These are phyloP conservation scores for Hymenoscyphus repandus DNA, from an alignment of 2,329 filamentous ascomycete species.

Conservation along the genomic window DNA sequence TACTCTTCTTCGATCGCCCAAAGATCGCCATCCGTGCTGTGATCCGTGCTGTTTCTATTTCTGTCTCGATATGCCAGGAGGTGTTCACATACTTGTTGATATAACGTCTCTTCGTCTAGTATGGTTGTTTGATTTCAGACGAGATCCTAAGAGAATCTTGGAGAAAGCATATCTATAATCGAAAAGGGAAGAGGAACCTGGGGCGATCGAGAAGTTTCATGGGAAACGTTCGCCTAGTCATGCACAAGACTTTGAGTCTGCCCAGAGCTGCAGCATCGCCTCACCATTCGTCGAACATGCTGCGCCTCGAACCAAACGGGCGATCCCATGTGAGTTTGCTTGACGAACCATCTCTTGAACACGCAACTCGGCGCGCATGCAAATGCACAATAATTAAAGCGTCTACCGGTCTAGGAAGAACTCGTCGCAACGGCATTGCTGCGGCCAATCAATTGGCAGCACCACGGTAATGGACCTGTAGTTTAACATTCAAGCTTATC, in stretches of 20 bases:
- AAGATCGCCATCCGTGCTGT: slow-evolving; percentile 26
- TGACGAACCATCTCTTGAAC: background rate
- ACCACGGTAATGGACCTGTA: too few species aligned
- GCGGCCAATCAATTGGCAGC: too few species aligned
- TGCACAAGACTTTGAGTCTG: background rate
- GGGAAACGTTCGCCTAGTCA: background rate
- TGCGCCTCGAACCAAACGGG: background rate
- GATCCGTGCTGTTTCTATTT: slow-evolving; percentile 1
- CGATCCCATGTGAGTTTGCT: background rate
- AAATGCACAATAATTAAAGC: too few species aligned
- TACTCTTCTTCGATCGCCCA: slow-evolving; percentile 24
- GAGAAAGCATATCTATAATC: background rate
- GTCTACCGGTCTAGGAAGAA: too few species aligned
- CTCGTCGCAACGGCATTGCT: too few species aligned
- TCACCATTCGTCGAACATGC: background rate
- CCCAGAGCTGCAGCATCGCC: background rate
- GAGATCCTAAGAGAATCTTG: background rate
- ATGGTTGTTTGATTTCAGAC: background rate
- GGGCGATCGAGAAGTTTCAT: background rate
- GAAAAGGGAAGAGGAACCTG: background rate
- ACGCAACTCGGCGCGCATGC: background rate
- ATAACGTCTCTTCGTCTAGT: background rate
- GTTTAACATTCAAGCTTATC: too few species aligned
- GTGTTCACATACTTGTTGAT: background rate
- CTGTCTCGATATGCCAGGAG: background rate